These are phyloP conservation scores for Furcasterigmium sp. DNA, from an alignment of 2,329 filamentous ascomycete species.

Conservation along the genomic window DNA sequence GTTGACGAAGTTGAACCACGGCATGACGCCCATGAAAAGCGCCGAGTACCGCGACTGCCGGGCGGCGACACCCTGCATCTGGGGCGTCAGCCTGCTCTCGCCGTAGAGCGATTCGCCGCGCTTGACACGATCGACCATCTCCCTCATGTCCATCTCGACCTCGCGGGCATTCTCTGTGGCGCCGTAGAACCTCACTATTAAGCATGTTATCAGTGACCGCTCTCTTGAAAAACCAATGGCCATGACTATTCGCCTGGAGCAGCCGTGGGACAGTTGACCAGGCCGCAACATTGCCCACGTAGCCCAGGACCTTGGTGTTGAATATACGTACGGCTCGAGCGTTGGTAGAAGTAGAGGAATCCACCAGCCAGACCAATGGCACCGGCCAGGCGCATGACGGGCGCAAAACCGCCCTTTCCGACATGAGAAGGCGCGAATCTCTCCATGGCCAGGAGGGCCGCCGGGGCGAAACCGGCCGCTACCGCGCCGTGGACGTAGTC, in stretches of 20 bases:
- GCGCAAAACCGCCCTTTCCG: constrained; percentile 74
- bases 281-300: too few species aligned
- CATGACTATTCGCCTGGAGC: too few species aligned
- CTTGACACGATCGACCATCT: constrained; percentile 98
- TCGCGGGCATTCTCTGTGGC: constrained; percentile 89
- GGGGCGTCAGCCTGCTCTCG: constrained; percentile 67
- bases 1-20: constrained; percentile 99
- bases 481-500: constrained; percentile 72
- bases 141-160: constrained; percentile 91
- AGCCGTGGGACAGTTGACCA: too few species aligned
- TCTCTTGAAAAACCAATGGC: not conserved
- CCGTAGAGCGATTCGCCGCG: constrained; percentile 86
- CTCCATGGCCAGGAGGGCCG: constrained; percentile 74
- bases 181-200: constrained; percentile 87
- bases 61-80: constrained; percentile 90
- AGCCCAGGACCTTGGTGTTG: too few species aligned
- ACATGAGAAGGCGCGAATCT: constrained; percentile 79
- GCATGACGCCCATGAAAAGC: constrained; percentile 76
- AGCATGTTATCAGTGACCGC: not conserved
- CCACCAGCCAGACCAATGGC: constrained; percentile 71
- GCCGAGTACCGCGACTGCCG: constrained; percentile 90
- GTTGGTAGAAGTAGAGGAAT: constrained; percentile 80
- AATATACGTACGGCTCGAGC: constrained; percentile 74
- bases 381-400: constrained; percentile 73
- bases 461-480: constrained; percentile 67